phyloP scores from a whole-genome alignment of 768 basidiomycete species.

The Tricholoma bakamatsutake region DNA sequence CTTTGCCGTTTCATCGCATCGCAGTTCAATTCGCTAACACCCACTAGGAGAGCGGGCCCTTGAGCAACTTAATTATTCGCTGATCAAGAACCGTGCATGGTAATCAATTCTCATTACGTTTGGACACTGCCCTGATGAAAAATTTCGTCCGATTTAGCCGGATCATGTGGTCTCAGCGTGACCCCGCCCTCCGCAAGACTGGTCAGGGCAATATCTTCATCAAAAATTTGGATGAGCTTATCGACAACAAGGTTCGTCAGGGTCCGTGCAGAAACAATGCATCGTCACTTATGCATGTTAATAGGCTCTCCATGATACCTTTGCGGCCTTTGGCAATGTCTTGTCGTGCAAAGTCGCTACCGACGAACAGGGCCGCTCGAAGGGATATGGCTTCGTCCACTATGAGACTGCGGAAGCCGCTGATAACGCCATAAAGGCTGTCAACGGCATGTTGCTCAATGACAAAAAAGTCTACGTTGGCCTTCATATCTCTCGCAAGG shows the following conservation, averaged over 20 bases:
- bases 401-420: constrained; percentile 98
- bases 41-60: constrained; percentile 87
- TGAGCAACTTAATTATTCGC: constrained; percentile 98
- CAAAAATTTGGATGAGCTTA: constrained; percentile 95
- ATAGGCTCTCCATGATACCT: constrained; percentile 97
- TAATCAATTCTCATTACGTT: constrained; percentile 29
- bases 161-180: constrained; percentile 99
- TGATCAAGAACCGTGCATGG: constrained; percentile 98
- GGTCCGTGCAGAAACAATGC: background rate
- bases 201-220: constrained; percentile 99
- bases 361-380: constrained; percentile 92
- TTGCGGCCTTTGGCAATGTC: constrained; percentile 97
- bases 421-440: constrained; percentile 93
- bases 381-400: constrained; percentile 98
- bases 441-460: constrained; percentile 98
- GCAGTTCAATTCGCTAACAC: constrained; percentile 7
- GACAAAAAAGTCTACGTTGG: constrained; percentile 99
- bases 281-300: background rate
- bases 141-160: constrained; percentile 46
- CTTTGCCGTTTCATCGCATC: constrained; percentile 16
- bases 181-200: constrained; percentile 98
- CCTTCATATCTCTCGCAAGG: constrained; percentile 95
- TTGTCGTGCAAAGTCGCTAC: constrained; percentile 98
- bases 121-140: constrained; percentile 6
- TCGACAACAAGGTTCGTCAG: constrained; percentile 85